A percentile compares a stretch with the other conserved stretches of the same genome.
Conservation (phyloP, 2,329 filamentous ascomycete species). For the Ceratocystis papillata region DNA sequence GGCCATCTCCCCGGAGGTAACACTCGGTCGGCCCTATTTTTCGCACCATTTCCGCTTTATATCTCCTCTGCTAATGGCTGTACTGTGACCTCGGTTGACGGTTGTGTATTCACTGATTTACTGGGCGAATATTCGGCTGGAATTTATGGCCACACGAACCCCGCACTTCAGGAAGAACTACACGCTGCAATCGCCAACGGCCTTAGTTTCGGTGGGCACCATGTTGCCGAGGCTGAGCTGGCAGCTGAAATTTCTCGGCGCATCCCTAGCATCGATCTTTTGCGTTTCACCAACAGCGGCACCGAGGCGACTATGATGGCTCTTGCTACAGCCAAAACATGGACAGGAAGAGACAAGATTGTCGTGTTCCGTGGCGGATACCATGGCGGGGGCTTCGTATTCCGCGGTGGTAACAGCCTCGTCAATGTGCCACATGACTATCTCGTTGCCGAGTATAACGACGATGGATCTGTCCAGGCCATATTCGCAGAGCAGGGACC, state of each 20-base stretch:
- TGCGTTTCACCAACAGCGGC: slow-evolving; percentile 55
- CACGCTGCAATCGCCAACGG: slow-evolving; percentile 38
- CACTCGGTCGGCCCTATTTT: slow-evolving; percentile 37
- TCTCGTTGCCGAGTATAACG: slow-evolving; percentile 52
- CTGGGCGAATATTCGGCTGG: slow-evolving; percentile 54
- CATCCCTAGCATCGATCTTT: slow-evolving; percentile 42
- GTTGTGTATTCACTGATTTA: slow-evolving; percentile 44
- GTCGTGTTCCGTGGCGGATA: slow-evolving; percentile 41
- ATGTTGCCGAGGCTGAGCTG: slow-evolving; percentile 40
- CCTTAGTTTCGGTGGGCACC: slow-evolving; percentile 45
- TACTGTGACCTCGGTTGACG: slow-evolving; percentile 35
- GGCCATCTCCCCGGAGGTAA: slow-evolving; percentile 36
- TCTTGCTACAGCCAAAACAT: slow-evolving; percentile 43
- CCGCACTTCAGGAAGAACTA: slow-evolving; percentile 42
- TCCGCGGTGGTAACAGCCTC: slow-evolving; percentile 27
- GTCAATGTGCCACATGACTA: slow-evolving; percentile 45
- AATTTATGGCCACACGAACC: slow-evolving; percentile 55
- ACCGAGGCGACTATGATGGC: slow-evolving; percentile 55
- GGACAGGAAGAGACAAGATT: slow-evolving; percentile 37
- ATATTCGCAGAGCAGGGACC: slow-evolving; percentile 32
- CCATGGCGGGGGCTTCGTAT: slow-evolving; percentile 29
- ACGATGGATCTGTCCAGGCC: slow-evolving; percentile 36
- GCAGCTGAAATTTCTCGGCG: slow-evolving; percentile 43
- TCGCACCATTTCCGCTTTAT: slow-evolving; percentile 36
- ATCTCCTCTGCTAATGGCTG: slow-evolving; percentile 24